Base-by-base conservation (phyloP, 805 yeast species). In the Zygosaccharomyces siamensis region DNA sequence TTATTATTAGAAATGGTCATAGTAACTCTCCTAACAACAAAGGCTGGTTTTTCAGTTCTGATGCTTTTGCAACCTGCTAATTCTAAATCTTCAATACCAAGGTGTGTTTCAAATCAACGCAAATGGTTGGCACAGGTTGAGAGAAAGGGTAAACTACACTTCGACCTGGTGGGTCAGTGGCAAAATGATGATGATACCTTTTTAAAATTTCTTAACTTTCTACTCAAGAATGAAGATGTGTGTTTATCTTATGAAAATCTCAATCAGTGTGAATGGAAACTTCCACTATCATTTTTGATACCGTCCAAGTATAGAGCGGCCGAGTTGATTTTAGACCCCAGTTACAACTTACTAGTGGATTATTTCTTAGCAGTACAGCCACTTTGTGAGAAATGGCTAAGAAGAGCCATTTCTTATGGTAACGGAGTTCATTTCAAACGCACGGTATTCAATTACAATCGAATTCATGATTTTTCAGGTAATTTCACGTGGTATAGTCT, bases 21-120 rank as follows among this genome's bases (percentile, higher is more conserved):
- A 7, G 35, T 62, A 14, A 51, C 55, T 8, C 46, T 62, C 2
- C 55, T 60, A 33, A 55, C 61, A 7, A 63, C 69, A 5, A 47
- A 43, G 33, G 32, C 63, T 3, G 69, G 69, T 5, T 42, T 41
- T 3, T 55, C 62, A 10, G 41, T 59, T 12, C 28, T 60, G 37
- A 39, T 52, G 4, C 43, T 39, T 30, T 45, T 46, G 23, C 18
- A 39, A 23, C 37, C 48, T n/a, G 14, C 37, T 14, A 23, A 36
- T 16, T 33, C 38, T 16, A 7, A 26, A 6, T 32, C 23, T 11
- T 28, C 39, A 11, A 8, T 41, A 5, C 33, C 33, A 20, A 41
- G 20, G 11, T 28, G 35, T 10, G 6, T 41, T n/a, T 30, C 26
- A 5, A 26, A 10, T 26, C 24, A 37, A 20, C 38, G 30, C 12